Evolutionary conservation across 2,329 filamentous ascomycete species (phyloP), one percentile per base, ranked within the genome.

Genomic region (Leptographium wingfieldii): DNA sequence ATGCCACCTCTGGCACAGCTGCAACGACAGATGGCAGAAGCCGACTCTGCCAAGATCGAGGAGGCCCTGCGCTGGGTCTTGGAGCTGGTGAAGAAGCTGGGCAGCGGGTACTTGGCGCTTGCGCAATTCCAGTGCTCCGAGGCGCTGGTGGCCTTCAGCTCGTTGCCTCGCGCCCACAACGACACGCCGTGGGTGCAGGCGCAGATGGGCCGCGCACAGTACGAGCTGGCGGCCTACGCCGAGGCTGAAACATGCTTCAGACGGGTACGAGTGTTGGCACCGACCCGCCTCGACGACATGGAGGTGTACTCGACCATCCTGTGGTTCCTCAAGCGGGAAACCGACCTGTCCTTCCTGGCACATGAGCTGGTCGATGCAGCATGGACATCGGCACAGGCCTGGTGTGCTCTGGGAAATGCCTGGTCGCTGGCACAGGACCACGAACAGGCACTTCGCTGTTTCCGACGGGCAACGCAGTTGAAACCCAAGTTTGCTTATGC

Each of bases 241-340:
- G 90, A 96, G 64, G 90, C 94, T 3, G 92, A 96, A 69, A 90
- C 88, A 64, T 88, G 86, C 67, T 99, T 96, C 71, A 80, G 84
- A 61, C 84, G 85, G 60, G 82, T 99, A 65, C 85, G 90, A 57
- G 82, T 86, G 38, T 79, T 94, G 65, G 86, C 89, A 14, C 92
- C 92, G 1, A 88, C 89, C 1, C 84, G 90, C 4, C 79, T 95
- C 53, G 88, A 95, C 69, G 92, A 96, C 68, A 96, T 97, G 92
- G 94, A 99, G 70, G 86, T 97, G 43, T 99, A 96, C 73, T 97
- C 92, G 16, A 99, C 94, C 0, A 87, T 95, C n/a, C 80, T 99
- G n/a, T 99, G 95, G 94, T 92, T 96, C 71, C 76, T 96, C 63
- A 96, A 95, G 72, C 86, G 88, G 64, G 92, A 96, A 69, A 88